Base-by-base conservation (phyloP, 805 yeast genomes). In the Starmerella floris region DNA sequence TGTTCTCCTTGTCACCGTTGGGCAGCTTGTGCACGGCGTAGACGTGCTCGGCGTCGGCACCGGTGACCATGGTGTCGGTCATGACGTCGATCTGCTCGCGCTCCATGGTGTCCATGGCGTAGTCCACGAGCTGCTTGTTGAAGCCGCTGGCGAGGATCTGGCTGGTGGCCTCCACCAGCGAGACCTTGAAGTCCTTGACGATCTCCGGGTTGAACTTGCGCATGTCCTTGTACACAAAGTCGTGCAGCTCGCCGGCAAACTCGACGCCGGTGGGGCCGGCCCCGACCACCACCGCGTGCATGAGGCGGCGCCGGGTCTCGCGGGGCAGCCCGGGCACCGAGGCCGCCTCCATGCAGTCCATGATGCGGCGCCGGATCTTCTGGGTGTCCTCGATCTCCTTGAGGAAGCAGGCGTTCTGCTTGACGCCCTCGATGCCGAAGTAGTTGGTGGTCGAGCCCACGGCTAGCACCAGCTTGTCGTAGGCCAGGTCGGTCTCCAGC, bases 181-280 rank as follows among this genome's bases (percentile, higher is more conserved):
- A 73, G 40, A 88, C 91, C 56, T 74, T 74, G 63, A 85, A 75
- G 63, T 87, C 96, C 53, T 70, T 67, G 51, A 83, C 77, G 52
- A 87, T 74, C 56, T 73, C 79, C 34, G 96, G 96, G 66, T 83
- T 79, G 85, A 93, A 83, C 65, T 79, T 82, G 56, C 68, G 66
- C 64, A 87, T 71, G 64, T 87, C 97, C 63, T 87, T 93, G 62
- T 82, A 85, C 49, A 85, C 81, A 65, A 83, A 88, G 64, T 87
- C 97, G 66, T 82, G 93, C 55, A 87, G 68, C 66, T 88, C 96
- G 58, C 94, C 97, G 53, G 96, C 95, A 56, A 85, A 81, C 67
- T 85, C 96, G 49, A 87, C 95, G 68, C 97, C 97, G 35, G 97
- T 87, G 61, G 97, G 96, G 51, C 97, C 97, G 65, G 96, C 97